Conservation (phyloP, 108 stramenopile genomes). For the Epithemia pelagica region DNA sequence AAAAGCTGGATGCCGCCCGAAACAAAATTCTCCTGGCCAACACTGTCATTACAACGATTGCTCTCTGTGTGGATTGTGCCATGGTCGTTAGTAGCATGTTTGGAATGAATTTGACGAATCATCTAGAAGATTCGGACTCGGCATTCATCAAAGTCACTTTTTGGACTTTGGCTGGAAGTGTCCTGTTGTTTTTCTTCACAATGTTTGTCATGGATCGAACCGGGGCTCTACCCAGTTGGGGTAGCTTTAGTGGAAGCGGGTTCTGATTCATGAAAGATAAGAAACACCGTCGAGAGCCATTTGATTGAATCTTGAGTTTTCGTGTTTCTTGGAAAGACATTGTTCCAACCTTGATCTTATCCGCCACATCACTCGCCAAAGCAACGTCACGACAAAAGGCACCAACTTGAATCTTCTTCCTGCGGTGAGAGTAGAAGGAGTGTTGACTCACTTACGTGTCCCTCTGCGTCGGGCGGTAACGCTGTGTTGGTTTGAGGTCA, state of each 20-base stretch:
- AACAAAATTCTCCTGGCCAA: conserved; percentile 74
- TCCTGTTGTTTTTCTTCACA: conserved; percentile 16
- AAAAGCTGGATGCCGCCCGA: conserved; percentile 60
- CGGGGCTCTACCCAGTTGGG: neutral
- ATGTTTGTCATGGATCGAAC: neutral
- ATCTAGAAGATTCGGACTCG: conserved; percentile 33
- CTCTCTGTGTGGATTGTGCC: conserved; percentile 45
- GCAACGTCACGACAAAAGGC: too few relatives aligned
- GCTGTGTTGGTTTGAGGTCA: too few relatives aligned
- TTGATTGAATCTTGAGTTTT: too few relatives aligned
- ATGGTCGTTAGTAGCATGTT: conserved; percentile 67
- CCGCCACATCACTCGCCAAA: too few relatives aligned
- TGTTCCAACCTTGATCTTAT: too few relatives aligned
- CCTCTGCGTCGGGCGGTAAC: too few relatives aligned
- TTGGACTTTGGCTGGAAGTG: conserved; percentile 20
- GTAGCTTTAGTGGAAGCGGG: neutral
- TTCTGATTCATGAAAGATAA: too few relatives aligned
- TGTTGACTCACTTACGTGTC: too few relatives aligned
- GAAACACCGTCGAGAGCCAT: too few relatives aligned
- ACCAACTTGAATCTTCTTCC: too few relatives aligned
- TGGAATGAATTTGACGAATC: conserved; percentile 79
- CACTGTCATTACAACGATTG: conserved; percentile 57
- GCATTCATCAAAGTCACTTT: conserved; percentile 45
- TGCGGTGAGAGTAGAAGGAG: too few relatives aligned
- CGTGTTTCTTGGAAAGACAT: too few relatives aligned